Percentiles rank a stretch among this genome's conserved stretches.
phyloP scores from a whole-genome alignment of 176 grass and related monocot species.

The Triticum dicoccoides region DNA sequence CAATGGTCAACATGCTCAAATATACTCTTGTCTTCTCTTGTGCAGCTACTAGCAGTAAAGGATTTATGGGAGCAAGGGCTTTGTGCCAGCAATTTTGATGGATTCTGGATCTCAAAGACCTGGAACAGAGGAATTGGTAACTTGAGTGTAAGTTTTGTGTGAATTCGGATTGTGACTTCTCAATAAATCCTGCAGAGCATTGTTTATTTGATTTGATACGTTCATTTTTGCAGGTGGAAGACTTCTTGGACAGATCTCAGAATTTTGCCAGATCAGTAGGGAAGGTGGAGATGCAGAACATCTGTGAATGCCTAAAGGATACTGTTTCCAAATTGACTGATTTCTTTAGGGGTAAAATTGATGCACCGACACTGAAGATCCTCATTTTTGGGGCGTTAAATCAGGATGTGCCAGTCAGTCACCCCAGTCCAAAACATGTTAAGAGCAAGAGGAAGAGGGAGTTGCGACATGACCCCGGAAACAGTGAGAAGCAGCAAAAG shows the following conservation, averaged over 20 bases:
- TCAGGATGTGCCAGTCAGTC: slow-evolving; percentile 2
- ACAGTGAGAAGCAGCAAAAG: slow-evolving; percentile 17
- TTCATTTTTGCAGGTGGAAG: slow-evolving; percentile 67
- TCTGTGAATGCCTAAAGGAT: slow-evolving; percentile 47
- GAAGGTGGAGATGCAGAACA: slow-evolving; percentile 52
- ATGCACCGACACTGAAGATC: slow-evolving; percentile 42
- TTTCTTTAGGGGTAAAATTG: slow-evolving; percentile 58
- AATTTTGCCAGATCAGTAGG: slow-evolving; percentile 85
- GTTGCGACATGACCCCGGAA: not conserved
- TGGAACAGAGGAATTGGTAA: slow-evolving; percentile 40
- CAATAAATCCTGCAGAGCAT: not conserved
- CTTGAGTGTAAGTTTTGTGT: slow-evolving; percentile 64
- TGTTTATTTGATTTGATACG: slow-evolving; percentile 29
- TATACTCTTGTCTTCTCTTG: slow-evolving; percentile 16
- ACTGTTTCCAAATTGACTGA: slow-evolving; percentile 43
- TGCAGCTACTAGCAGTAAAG: slow-evolving; percentile 68
- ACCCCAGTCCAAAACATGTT: not conserved
- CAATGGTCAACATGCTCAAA: not conserved
- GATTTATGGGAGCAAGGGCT: slow-evolving; percentile 76
- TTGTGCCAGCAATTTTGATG: slow-evolving; percentile 84
- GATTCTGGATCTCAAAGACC: slow-evolving; percentile 65
- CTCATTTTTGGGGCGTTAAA: slow-evolving; percentile 45
- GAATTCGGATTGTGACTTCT: not conserved
- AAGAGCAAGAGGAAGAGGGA: slow-evolving; percentile 26
- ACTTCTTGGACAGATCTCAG: slow-evolving; percentile 76